Percentiles rank a stretch among this genome's conserved stretches.
Conservation (phyloP, 2,329 filamentous ascomycete genomes). For the Mariannaea elegans region DNA sequence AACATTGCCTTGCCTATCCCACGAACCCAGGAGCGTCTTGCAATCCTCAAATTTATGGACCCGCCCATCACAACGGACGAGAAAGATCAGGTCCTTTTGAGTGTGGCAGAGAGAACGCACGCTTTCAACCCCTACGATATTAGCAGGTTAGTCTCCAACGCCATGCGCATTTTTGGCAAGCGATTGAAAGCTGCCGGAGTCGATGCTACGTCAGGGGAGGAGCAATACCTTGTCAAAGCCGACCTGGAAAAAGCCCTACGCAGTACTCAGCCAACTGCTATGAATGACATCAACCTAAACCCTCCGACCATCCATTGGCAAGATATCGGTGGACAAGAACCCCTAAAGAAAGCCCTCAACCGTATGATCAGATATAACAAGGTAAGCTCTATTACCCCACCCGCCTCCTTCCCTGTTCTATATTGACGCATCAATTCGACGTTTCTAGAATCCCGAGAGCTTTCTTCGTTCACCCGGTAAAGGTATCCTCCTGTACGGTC, state of each 20-base stretch:
- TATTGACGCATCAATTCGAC: conserved; percentile 15
- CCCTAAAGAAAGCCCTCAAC: conserved; percentile 71
- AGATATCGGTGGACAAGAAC: conserved; percentile 86
- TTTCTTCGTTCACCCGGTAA: conserved; percentile 70
- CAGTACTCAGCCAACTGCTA: conserved; percentile 80
- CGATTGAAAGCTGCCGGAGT: conserved; percentile 36
- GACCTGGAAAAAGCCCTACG: conserved; percentile 74
- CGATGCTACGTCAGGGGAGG: conserved; percentile 16
- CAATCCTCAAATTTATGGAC: conserved; percentile 74
- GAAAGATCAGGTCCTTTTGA: conserved; percentile 61
- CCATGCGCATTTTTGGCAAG: conserved; percentile 40
- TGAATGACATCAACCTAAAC: conserved; percentile 89
- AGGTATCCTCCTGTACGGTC: conserved; percentile 88
- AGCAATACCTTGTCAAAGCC: conserved; percentile 47
- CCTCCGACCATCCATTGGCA: conserved; percentile 86
- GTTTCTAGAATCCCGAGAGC: conserved; percentile 42
- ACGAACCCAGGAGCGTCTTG: conserved; percentile 72
- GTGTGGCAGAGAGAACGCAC: conserved; percentile 79
- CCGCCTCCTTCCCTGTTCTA: background rate
- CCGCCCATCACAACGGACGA: conserved; percentile 57
- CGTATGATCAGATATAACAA: conserved; percentile 57
- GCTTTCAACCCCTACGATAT: conserved; percentile 87
- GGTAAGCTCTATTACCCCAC: conserved; percentile 32
- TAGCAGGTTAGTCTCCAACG: conserved; percentile 62
- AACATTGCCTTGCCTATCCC: conserved; percentile 83